These are phyloP conservation scores for Gynostemma pentaphyllum DNA, from an alignment of 306 rosid species.

Conservation along the genomic window DNA sequence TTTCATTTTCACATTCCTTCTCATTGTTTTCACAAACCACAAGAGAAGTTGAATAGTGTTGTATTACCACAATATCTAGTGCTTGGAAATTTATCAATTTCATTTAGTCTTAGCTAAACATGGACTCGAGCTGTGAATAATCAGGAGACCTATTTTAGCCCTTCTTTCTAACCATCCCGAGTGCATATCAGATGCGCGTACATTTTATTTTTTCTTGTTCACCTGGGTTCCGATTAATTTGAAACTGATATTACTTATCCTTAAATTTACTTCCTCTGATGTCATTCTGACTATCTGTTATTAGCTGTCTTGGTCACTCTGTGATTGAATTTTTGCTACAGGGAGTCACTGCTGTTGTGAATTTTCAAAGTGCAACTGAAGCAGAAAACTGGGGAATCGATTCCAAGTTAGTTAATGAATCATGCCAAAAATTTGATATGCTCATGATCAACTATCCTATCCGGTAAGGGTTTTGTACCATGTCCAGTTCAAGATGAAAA, in stretches of 20 bases:
- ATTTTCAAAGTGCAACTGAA: constrained; percentile 79
- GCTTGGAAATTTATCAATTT: too few relatives aligned
- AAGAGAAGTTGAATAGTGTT: too few relatives aligned
- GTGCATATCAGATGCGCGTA: background rate
- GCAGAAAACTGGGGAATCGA: constrained; percentile 92
- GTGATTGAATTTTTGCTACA: constrained; percentile 28
- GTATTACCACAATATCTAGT: too few relatives aligned
- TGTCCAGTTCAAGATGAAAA: constrained; percentile 1
- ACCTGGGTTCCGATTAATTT: background rate
- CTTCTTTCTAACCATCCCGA: background rate
- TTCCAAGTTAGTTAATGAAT: constrained; percentile 50
- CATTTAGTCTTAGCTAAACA: too few relatives aligned
- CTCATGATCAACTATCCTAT: constrained; percentile 87
- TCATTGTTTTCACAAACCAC: too few relatives aligned
- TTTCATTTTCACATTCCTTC: too few relatives aligned
- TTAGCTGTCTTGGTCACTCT: constrained; percentile 1
- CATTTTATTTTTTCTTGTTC: background rate
- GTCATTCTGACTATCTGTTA: background rate
- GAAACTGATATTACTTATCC: constrained; percentile 10
- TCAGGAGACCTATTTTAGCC: too few relatives aligned
- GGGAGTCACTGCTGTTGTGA: constrained; percentile 88
- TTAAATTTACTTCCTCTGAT: background rate
- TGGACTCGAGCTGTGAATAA: too few relatives aligned
- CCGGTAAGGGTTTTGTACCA: constrained; percentile 32
- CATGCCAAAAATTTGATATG: constrained; percentile 61